Evolutionary conservation across 2,329 filamentous ascomycete species (phyloP).

Genomic region (Apiospora saccharicola): DNA sequence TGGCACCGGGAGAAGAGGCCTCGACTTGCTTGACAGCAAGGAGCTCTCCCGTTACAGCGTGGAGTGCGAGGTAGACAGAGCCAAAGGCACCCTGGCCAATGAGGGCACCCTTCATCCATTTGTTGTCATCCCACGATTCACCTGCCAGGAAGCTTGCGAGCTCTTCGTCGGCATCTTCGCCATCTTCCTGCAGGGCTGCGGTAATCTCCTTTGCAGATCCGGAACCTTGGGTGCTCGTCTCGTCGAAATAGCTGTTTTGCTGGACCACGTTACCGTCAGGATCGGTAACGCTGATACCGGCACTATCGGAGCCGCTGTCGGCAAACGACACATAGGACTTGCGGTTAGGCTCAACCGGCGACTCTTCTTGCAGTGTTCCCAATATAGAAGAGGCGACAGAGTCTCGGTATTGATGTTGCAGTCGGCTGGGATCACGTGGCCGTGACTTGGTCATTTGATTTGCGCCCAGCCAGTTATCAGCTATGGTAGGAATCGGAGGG

Average conservation of each 20-base stretch:
- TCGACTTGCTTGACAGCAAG: slow-evolving; percentile 99
- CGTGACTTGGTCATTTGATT: slow-evolving; percentile 60
- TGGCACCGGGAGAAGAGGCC: slow-evolving; percentile 78
- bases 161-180: slow-evolving; percentile 89
- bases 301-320: slow-evolving; percentile 76
- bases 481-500: slow-evolving; percentile 93
- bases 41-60: slow-evolving; percentile 94
- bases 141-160: slow-evolving; percentile 88
- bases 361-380: slow-evolving; percentile 90
- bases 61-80: slow-evolving; percentile 91
- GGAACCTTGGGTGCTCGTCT: slow-evolving; percentile 73
- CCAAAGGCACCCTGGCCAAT: slow-evolving; percentile 98
- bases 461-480: slow-evolving; percentile 85
- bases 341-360: slow-evolving; percentile 82
- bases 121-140: slow-evolving; percentile 94
- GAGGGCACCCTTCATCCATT: slow-evolving; percentile 98
- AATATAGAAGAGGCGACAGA: slow-evolving; percentile 89
- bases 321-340: slow-evolving; percentile 95
- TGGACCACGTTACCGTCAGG: slow-evolving; percentile 71
- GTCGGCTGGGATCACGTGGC: slow-evolving; percentile 52
- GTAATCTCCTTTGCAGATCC: slow-evolving; percentile 85
- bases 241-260: slow-evolving; percentile 88
- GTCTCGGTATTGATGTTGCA: slow-evolving; percentile 76
- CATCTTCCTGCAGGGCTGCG: slow-evolving; percentile 86
- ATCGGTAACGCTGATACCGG: slow-evolving; percentile 77